phyloP scores from a whole-genome alignment of 2,329 filamentous ascomycete species.

The Microdochium paspali region DNA sequence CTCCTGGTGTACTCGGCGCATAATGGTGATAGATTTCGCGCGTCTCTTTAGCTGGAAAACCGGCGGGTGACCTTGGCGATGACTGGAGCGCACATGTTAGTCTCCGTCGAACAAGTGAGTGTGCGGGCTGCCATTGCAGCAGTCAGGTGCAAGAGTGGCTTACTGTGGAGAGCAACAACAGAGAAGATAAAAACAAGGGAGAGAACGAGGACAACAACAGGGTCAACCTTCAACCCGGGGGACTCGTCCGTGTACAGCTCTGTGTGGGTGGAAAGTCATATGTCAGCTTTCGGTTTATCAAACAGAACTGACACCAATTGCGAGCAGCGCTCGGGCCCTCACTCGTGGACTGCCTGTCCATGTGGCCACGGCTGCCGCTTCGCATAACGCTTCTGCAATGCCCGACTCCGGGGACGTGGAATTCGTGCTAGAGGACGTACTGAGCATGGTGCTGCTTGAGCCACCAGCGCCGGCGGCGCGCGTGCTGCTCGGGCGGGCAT shows the following conservation, averaged over 20 bases:
- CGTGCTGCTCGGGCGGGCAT: constrained; percentile 85
- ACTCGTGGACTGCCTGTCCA: too few relatives aligned
- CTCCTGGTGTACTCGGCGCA: background rate
- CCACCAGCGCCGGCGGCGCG: constrained; percentile 89
- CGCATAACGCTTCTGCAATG: too few relatives aligned
- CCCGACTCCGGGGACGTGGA: too few relatives aligned
- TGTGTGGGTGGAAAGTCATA: constrained; percentile 19
- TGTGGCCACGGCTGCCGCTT: too few relatives aligned
- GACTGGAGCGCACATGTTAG: constrained; percentile 46
- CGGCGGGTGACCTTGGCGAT: constrained; percentile 91
- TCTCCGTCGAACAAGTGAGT: background rate
- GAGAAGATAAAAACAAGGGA: constrained; percentile 98
- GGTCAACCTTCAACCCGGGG: constrained; percentile 93
- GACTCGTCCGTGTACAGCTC: constrained; percentile 97
- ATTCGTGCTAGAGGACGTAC: constrained; percentile 41
- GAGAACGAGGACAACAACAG: constrained; percentile 91
- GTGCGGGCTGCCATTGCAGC: background rate
- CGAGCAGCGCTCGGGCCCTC: too few relatives aligned
- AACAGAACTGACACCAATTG: too few relatives aligned
- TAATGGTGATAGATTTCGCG: background rate
- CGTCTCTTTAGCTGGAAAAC: constrained; percentile 54
- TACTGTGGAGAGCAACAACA: constrained; percentile 95
- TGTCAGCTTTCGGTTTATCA: constrained; percentile 13
- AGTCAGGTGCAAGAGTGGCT: constrained; percentile 24
- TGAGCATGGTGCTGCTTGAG: constrained; percentile 96